Evolutionary conservation across 1,284 basidiomycete genomes (phyloP), one percentile per base, ranked within the genome.

Genomic region (Cutaneotrichosporon mucoides): DNA sequence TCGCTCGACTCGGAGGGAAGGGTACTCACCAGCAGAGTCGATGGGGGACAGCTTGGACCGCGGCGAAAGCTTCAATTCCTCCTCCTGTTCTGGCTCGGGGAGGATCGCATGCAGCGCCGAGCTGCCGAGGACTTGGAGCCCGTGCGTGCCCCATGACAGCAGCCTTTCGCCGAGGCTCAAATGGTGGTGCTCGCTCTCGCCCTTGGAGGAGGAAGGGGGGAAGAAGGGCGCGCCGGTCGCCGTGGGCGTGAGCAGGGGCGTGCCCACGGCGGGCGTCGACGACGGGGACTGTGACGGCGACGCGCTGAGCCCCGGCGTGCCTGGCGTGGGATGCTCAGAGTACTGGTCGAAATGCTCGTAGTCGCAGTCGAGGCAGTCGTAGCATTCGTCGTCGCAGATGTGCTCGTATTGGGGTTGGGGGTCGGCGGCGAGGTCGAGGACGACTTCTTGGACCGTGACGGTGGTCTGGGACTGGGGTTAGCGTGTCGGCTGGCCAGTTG

Each of bases 281-380:
- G 44, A 15, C 3, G 44, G 44, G 7, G 44, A 45, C 16, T 45
- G 44, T 3, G 44, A 45, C n/a, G n/a, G n/a, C n/a, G n/a, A n/a
- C n/a, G n/a, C n/a, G n/a, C n/a, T n/a, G 44, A 45, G 44, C 44
- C 8, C 16, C 8, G 44, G 44, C 8, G 44, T 45, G 16, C 42
- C 42, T 13, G n/a, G 41, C 12, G 12, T 42, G 41, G 8, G 43
- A 35, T 37, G 47, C 8, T 48, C 47, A 15, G 5, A 36, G 13
- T 9, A 49, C 47, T 49, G 47, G 36, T 49, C 47, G 11, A 49
- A 49, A 36, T 37, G 35, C 34, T 49, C 47, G 35, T 49, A 49
- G 35, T 49, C 47, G 47, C 47, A 49, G 35, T 49, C 35, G n/a
- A 49, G 47, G 47, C 47, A 49, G 47, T 49, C 47, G 47, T 49